Conservation (phyloP, 1,284 basidiomycete species). For the Austroboletus novae-zelandiae region DNA sequence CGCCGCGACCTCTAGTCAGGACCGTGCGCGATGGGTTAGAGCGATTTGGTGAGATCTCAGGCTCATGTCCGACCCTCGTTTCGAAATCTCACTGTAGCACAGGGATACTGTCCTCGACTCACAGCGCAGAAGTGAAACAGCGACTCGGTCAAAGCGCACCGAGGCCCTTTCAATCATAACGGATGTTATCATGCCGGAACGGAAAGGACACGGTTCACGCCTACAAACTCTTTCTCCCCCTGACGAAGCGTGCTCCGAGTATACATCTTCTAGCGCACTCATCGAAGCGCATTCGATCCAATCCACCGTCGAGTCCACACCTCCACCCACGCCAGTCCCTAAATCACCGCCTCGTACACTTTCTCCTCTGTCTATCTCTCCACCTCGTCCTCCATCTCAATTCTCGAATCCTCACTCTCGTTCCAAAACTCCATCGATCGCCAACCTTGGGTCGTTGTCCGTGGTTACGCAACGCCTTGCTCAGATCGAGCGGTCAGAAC, state of each 20-base stretch:
- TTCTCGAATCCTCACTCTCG: constrained; percentile 28
- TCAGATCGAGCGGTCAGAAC: constrained; percentile 38
- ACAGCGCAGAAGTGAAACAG: constrained; percentile 25
- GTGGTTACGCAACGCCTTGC: constrained; percentile 53
- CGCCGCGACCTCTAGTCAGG: constrained; percentile 55
- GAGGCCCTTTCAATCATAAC: constrained; percentile 20
- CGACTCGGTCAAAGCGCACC: background rate
- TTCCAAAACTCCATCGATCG: constrained; percentile 49
- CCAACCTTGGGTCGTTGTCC: constrained; percentile 47
- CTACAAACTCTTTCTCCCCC: constrained; percentile 8
- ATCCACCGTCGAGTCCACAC: constrained; percentile 5
- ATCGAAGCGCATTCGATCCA: constrained; percentile 9
- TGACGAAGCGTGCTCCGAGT: constrained; percentile 26
- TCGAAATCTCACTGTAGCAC: constrained; percentile 6
- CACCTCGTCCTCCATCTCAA: constrained; percentile 27
- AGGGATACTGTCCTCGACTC: constrained; percentile 61
- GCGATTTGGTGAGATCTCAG: constrained; percentile 55
- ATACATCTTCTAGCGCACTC: constrained; percentile 26
- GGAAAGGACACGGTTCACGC: background rate
- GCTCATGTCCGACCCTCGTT: background rate
- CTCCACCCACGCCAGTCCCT: constrained; percentile 25
- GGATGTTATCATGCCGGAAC: constrained; percentile 4
- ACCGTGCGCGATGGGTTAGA: constrained; percentile 68
- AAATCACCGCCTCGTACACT: constrained; percentile 18
- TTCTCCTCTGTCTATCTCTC: constrained; percentile 23